A percentile compares a stretch with the other conserved stretches of the same genome.
Evolutionary conservation across 495 filamentous ascomycete species (phyloP).

Genomic region (Trichoderma asperelloides): DNA sequence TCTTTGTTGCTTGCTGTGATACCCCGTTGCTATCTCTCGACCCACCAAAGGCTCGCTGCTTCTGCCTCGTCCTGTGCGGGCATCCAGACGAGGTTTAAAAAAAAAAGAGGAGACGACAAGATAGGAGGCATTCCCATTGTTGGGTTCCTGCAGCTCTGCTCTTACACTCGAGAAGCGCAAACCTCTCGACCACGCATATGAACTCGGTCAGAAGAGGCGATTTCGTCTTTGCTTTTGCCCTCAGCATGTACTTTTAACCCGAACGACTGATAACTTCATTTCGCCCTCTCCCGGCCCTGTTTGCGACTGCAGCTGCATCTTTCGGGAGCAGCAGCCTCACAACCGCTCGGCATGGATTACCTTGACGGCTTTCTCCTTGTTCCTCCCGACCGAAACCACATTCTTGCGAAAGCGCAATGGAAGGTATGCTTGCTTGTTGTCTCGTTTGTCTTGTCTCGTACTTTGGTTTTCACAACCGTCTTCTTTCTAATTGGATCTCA

Average conservation of each 20-base stretch:
- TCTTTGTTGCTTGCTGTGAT: background rate
- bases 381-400: conserved; percentile 46
- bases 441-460: background rate
- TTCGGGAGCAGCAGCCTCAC: conserved; percentile 7
- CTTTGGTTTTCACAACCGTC: conserved; percentile 7
- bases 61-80: background rate
- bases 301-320: background rate
- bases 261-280: background rate
- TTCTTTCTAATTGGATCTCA: conserved; percentile 5
- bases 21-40: background rate
- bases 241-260: conserved; percentile 5
- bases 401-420: conserved; percentile 47
- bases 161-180: background rate
- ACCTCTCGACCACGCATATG: background rate
- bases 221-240: conserved; percentile 5
- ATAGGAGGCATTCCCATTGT: background rate
- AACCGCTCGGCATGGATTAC: conserved; percentile 41
- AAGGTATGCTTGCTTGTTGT: conserved; percentile 33
- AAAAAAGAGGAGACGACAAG: conserved; percentile 3
- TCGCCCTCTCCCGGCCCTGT: background rate
- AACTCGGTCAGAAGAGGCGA: background rate
- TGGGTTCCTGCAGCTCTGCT: background rate
- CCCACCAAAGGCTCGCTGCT: background rate
- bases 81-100: background rate
- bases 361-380: conserved; percentile 44